Evolutionary conservation across 371 early-diverging fungal genomes (phyloP), one percentile per base, ranked within the genome.

Genomic region (Apophysomyces trapeziformis): DNA sequence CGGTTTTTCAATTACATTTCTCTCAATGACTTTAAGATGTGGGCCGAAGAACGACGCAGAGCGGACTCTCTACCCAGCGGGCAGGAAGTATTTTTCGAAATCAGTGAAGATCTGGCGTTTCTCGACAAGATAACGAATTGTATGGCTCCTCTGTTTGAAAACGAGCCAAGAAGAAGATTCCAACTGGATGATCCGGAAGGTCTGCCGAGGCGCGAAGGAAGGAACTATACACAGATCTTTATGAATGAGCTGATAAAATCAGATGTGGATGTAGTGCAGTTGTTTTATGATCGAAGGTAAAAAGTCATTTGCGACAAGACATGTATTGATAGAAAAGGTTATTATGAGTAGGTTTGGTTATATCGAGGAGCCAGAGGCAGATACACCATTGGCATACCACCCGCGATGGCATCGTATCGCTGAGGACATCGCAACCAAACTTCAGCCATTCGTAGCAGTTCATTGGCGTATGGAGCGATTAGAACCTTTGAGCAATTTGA

Each of bases 391-490:
- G 35, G 56, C 72, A 13, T 83, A 80, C 38, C 72, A 68, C 45
- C 62, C 58, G 38, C 61, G 67, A 26, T 77, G 79, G 78, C 62
- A 58, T 1, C 45, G 67, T 0, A 58, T 75, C 2, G 81, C 83
- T 0, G 70, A 80, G 47, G 58, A 67, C 18, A 77, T 80, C 59
- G 74, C 79, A 4, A 26, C 60, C 7, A 68, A 75, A 26, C 58
- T 83, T 16, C 61, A 66, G 11, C 84, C 81, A n/a, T 83, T 69
- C 69, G 73, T 79, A 14, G 84, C 84, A 4, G 74, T 83, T 57
- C 84, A 83, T 60, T 83, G 84, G 81, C 72, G 81, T 41, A 83
- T 83, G 84, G 84, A 83, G 50, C 75, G 77, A 35, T 68, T 83
- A 21, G 76, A 77, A 56, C 77, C 77, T 12, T 62, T 77, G 2